These are phyloP conservation scores for Cupressus sempervirens DNA, from an alignment of 75 land plant species.

Conservation along the genomic window DNA sequence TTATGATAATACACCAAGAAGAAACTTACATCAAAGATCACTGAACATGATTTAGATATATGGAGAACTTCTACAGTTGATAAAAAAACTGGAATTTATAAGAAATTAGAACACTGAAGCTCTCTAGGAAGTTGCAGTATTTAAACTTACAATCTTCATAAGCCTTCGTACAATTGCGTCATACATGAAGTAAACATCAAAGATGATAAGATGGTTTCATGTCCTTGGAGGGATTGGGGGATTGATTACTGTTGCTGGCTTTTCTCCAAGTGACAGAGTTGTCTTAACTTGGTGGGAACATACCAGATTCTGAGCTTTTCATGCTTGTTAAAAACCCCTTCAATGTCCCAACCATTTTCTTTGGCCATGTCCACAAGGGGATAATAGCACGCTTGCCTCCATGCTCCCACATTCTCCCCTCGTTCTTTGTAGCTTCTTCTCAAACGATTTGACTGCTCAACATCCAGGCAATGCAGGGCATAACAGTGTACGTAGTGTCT, in stretches of 20 bases:
- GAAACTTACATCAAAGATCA: neutral
- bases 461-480: slow-evolving; percentile 89
- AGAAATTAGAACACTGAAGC: neutral
- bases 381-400: slow-evolving; percentile 94
- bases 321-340: slow-evolving; percentile 83
- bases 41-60: neutral
- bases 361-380: slow-evolving; percentile 82
- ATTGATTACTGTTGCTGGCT: neutral
- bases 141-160: neutral
- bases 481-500: slow-evolving; percentile 97
- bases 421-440: slow-evolving; percentile 79
- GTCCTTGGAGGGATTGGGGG: neutral
- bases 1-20: neutral
- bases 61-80: neutral
- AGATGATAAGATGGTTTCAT: neutral
- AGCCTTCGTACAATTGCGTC: neutral
- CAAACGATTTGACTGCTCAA: slow-evolving; percentile 70
- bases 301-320: slow-evolving; percentile 93
- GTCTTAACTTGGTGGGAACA: slow-evolving; percentile 91
- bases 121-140: neutral
- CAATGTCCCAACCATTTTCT: slow-evolving; percentile 85
- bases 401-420: slow-evolving; percentile 93
- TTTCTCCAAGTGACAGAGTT: slow-evolving; percentile 84
- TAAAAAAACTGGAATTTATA: neutral
- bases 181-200: neutral